phyloP scores from a whole-genome alignment of 2,329 filamentous ascomycete species.

The Aspergillus awamori region DNA sequence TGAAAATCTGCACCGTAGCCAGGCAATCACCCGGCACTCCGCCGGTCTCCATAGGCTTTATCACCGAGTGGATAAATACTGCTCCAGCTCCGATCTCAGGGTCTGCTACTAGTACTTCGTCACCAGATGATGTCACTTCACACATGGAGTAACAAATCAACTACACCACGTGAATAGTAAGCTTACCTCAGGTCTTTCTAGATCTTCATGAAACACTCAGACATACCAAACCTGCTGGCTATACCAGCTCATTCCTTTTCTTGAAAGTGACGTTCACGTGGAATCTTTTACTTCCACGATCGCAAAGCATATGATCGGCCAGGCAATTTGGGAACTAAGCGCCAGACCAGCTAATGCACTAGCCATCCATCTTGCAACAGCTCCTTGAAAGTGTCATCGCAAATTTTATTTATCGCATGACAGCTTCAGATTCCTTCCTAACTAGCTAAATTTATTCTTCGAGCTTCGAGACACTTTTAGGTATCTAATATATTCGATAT shows the following conservation, averaged over 20 bases:
- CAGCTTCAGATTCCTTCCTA: neutral
- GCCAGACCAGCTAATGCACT: neutral
- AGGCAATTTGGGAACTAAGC: neutral
- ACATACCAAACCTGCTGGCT: neutral
- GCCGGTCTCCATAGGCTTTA: slow-evolving; percentile 2
- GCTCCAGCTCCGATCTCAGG: neutral
- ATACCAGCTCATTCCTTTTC: neutral
- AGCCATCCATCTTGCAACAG: neutral
- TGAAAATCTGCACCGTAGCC: neutral
- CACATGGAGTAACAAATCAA: neutral
- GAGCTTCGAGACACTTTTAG: neutral
- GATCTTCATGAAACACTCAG: neutral
- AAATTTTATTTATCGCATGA: neutral
- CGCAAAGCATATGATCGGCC: neutral
- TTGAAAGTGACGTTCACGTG: neutral
- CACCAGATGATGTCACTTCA: slow-evolving; percentile 3
- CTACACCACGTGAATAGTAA: neutral
- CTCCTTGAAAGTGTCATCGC: neutral
- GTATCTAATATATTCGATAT: neutral
- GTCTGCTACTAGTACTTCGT: neutral
- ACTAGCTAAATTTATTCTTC: neutral
- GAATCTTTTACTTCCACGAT: neutral
- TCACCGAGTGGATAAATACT: slow-evolving; percentile 7
- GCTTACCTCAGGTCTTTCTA: neutral
- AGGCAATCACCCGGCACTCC: slow-evolving; percentile 7